Evolutionary conservation across 73 alveolate genomes (phyloP).

Genomic region (Symbiodinium pilosum): DNA sequence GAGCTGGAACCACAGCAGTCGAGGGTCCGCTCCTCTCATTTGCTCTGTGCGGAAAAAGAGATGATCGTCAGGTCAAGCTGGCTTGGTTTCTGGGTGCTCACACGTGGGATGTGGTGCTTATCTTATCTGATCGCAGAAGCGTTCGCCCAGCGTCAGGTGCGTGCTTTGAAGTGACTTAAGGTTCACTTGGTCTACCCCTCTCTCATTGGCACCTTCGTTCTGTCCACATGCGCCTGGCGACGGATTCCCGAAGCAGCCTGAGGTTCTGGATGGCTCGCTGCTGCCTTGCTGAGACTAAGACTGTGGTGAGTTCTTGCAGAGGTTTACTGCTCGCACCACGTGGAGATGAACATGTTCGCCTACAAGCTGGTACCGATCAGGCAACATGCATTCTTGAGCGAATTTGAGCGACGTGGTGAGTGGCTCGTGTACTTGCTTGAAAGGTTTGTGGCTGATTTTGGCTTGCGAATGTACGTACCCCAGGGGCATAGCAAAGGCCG

Average conservation of each 20-base stretch:
- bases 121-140: not conserved
- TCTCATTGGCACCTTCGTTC: slow-evolving; percentile 79
- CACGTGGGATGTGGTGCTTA: slow-evolving; percentile 93
- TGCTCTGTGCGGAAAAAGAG: not conserved
- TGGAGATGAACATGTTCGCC: slow-evolving; percentile 94
- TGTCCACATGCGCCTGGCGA: slow-evolving; percentile 91
- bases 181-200: slow-evolving; percentile 94
- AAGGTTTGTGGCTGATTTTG: slow-evolving; percentile 70
- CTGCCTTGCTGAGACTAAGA: not conserved
- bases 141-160: not conserved
- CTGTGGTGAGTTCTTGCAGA: not conserved
- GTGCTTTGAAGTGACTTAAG: not conserved
- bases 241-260: slow-evolving; percentile 47
- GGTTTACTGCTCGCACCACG: slow-evolving; percentile 93
- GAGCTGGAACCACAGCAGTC: not conserved
- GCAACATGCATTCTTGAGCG: not conserved
- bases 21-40: not conserved
- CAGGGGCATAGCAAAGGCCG: no score
- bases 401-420: no score
- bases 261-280: not conserved
- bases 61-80: slow-evolving; percentile 34
- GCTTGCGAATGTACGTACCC: slow-evolving; percentile 29
- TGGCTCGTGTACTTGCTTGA: no score
- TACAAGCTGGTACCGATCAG: slow-evolving; percentile 90
- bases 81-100: slow-evolving; percentile 93